phyloP scores from a whole-genome alignment of 164 flowering plant genomes.

The Magnolia changhungtana region DNA sequence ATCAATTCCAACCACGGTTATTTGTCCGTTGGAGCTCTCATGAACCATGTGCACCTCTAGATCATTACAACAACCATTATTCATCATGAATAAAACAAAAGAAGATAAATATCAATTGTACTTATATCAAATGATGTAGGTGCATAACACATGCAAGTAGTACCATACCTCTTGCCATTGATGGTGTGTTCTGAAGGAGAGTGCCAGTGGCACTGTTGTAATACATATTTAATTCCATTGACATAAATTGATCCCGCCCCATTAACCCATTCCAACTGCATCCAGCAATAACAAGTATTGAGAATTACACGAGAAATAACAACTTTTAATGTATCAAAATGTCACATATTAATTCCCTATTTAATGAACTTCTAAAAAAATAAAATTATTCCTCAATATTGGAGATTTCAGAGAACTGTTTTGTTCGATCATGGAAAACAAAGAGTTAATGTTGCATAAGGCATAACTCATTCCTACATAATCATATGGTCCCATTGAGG shows the following conservation, averaged over 20 bases:
- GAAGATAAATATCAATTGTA: background rate
- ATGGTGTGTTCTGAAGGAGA: slow-evolving; percentile 60
- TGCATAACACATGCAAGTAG: background rate
- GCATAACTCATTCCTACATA: no score
- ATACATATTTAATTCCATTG: slow-evolving; percentile 33
- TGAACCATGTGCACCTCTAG: slow-evolving; percentile 62
- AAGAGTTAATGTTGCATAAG: no score
- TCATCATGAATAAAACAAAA: slow-evolving; percentile 22
- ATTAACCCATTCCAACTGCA: slow-evolving; percentile 39
- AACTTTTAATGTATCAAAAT: no score
- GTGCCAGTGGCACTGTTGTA: slow-evolving; percentile 53
- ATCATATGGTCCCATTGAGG: no score
- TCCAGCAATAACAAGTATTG: background rate
- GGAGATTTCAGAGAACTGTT: no score
- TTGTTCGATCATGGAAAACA: no score
- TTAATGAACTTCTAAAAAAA: no score
- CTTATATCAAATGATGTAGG: background rate
- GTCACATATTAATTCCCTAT: no score
- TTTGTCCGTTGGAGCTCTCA: slow-evolving; percentile 20
- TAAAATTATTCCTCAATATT: no score
- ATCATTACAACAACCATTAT: slow-evolving; percentile 15
- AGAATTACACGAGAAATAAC: background rate
- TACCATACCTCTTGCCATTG: slow-evolving; percentile 37
- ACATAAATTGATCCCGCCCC: slow-evolving; percentile 35
- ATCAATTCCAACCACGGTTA: slow-evolving; percentile 52